phyloP scores from a whole-genome alignment of 2,329 filamentous ascomycete genomes.

The Gremmenia infestans region DNA sequence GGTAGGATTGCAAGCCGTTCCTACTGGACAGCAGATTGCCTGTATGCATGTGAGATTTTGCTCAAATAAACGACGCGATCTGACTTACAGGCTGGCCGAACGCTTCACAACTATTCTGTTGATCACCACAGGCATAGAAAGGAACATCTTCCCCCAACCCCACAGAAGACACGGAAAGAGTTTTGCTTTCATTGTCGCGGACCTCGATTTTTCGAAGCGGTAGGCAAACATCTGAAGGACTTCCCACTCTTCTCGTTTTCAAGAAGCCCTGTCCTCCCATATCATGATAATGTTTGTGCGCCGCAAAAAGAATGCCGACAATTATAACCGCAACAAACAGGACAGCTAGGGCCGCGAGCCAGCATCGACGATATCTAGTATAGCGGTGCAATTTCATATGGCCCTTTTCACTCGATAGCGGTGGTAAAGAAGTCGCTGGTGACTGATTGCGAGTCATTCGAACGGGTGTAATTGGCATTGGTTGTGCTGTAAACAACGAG shows the following conservation, averaged over 20 bases:
- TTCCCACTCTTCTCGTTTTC: constrained; percentile 8
- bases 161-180: not conserved
- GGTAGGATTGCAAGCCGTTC: constrained; percentile 21
- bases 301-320: constrained; percentile 21
- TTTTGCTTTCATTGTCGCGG: not conserved
- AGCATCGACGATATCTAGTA: not conserved
- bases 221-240: constrained; percentile 13
- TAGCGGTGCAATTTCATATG: not conserved
- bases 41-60: constrained; percentile 3
- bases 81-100: constrained; percentile 24
- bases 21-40: constrained; percentile 29
- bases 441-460: not conserved
- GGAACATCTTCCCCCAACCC: constrained; percentile 16
- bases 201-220: constrained; percentile 18
- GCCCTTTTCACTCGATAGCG: constrained; percentile 8
- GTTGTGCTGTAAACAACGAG: constrained; percentile 1
- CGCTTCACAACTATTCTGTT: constrained; percentile 26
- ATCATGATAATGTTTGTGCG: constrained; percentile 23
- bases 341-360: not conserved
- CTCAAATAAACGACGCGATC: not conserved
- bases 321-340: not conserved
- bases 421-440: constrained; percentile 10
- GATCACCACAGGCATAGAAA: constrained; percentile 28
- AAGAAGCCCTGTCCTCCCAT: constrained; percentile 25
- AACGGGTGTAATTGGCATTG: constrained; percentile 13